Evolutionary conservation across 345 rosid genomes (phyloP).

Genomic region (Arabidopsis suecica): DNA sequence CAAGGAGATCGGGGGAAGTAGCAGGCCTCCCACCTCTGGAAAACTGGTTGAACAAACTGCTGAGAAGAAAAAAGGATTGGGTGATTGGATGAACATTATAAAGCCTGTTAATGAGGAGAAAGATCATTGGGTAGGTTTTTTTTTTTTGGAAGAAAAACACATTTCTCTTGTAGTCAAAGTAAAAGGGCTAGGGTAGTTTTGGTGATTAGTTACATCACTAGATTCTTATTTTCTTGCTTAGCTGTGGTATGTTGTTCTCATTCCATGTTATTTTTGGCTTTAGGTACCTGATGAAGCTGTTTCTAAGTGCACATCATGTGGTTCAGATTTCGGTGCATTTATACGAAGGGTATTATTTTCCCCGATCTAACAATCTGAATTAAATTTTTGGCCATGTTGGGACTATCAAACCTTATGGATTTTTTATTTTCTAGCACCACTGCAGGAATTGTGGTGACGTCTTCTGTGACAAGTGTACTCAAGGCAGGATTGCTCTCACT

Average conservation of each 20-base stretch:
- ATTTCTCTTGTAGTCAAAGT: background rate
- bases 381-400: slow-evolving; percentile 2
- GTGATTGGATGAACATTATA: slow-evolving; percentile 87
- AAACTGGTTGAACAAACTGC: slow-evolving; percentile 65
- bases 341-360: slow-evolving; percentile 62
- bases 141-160: background rate
- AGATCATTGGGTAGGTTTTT: slow-evolving; percentile 77
- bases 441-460: slow-evolving; percentile 99
- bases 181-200: slow-evolving; percentile 17
- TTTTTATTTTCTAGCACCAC: slow-evolving; percentile 78
- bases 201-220: background rate
- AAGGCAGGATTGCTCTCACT: slow-evolving; percentile 91
- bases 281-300: slow-evolving; percentile 98
- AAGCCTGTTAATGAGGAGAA: slow-evolving; percentile 96
- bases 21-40: slow-evolving; percentile 59
- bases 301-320: slow-evolving; percentile 83
- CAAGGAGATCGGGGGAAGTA: slow-evolving; percentile 93
- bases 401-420: slow-evolving; percentile 17
- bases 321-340: slow-evolving; percentile 91
- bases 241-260: slow-evolving; percentile 17
- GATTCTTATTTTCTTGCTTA: background rate
- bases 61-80: slow-evolving; percentile 80
- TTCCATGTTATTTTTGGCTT: background rate
- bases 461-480: slow-evolving; percentile 97
- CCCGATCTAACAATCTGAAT: background rate